Conservation (phyloP, 225 moss, liverwort and hornwort species). For the Physcomitrellopsis africana region DNA sequence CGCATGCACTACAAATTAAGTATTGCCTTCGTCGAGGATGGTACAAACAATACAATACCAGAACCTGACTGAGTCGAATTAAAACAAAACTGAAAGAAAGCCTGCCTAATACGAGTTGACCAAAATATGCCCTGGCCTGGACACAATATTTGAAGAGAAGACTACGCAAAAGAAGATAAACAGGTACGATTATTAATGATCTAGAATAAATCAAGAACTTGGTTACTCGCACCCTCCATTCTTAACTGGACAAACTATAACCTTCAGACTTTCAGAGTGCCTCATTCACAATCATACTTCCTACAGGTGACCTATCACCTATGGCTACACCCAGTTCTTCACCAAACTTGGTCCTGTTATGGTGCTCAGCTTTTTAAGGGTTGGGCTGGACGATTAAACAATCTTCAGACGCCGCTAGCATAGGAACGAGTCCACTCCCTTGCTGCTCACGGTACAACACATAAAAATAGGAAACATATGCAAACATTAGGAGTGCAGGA, state of each 20-base stretch:
- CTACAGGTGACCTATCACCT: background rate
- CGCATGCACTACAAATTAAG: too few species aligned
- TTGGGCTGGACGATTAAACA: background rate
- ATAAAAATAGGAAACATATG: background rate
- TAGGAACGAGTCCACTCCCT: conserved; percentile 35
- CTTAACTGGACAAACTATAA: background rate
- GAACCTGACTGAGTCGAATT: too few species aligned
- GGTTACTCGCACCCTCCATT: background rate
- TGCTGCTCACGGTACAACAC: conserved; percentile 15
- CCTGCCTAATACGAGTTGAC: background rate
- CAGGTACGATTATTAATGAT: background rate
- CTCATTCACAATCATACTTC: background rate
- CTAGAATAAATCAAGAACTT: background rate
- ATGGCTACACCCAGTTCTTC: background rate
- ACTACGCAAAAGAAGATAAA: background rate
- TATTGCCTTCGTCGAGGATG: too few species aligned
- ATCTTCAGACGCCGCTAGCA: conserved; percentile 24
- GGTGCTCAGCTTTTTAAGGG: background rate
- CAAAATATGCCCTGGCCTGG: background rate
- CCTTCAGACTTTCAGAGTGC: background rate
- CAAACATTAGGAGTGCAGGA: background rate
- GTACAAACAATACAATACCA: too few species aligned
- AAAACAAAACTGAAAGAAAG: too few species aligned
- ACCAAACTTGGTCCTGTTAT: background rate
- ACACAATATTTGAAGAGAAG: background rate